Evolutionary conservation across 257 asterid species (phyloP).

Genomic region (Parsonsia alboflavescens): DNA sequence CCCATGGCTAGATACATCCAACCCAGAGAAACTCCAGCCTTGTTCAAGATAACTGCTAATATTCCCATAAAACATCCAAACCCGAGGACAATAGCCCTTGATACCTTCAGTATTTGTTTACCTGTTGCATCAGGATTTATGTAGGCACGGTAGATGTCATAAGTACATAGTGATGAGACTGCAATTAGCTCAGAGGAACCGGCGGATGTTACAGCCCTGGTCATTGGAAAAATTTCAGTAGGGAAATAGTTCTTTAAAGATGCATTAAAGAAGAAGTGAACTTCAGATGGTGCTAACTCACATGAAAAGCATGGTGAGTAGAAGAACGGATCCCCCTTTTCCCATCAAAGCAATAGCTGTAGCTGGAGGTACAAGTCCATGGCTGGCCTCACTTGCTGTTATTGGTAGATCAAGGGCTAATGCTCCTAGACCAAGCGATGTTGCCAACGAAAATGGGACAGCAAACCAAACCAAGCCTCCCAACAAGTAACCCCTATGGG

Average conservation of each 20-base stretch:
- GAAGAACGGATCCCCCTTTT: conserved; percentile 85
- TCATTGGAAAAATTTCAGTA: conserved; percentile 8
- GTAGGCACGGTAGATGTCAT: conserved; percentile 82
- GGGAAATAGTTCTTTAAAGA: background rate
- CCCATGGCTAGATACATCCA: conserved; percentile 98
- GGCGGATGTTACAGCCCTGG: conserved; percentile 97
- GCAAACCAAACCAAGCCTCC: conserved; percentile 97
- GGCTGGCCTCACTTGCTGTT: conserved; percentile 77
- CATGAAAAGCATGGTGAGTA: conserved; percentile 93
- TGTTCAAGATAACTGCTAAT: conserved; percentile 73
- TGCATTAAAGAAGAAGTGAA: background rate
- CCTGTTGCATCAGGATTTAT: conserved; percentile 84
- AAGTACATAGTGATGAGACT: conserved; percentile 83
- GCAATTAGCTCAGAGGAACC: conserved; percentile 92
- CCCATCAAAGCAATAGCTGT: conserved; percentile 96
- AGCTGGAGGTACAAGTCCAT: conserved; percentile 89
- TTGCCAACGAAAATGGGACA: conserved; percentile 89
- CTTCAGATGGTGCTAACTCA: conserved; percentile 26
- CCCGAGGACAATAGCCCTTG: conserved; percentile 52
- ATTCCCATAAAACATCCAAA: conserved; percentile 90
- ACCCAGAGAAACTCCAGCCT: conserved; percentile 81
- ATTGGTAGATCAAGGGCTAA: conserved; percentile 84
- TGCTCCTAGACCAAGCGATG: conserved; percentile 91
- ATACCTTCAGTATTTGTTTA: conserved; percentile 59
- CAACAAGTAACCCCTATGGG: conserved; percentile 83